These are phyloP conservation scores for Colletotrichum chlorophyti DNA, from an alignment of 2,329 filamentous ascomycete species.

Conservation along the genomic window DNA sequence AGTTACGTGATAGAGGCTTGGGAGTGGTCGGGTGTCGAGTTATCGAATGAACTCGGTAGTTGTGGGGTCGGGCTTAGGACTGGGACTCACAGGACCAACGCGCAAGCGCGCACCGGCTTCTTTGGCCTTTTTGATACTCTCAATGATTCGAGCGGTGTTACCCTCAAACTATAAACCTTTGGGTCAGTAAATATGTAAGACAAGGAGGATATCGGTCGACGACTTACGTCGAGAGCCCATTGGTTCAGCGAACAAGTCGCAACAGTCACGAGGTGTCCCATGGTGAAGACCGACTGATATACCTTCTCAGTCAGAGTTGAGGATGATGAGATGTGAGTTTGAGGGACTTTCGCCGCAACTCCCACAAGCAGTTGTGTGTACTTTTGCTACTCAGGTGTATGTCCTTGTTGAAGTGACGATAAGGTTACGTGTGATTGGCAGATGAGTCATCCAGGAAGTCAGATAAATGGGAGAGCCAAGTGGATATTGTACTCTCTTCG, in stretches of 20 bases:
- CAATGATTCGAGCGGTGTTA: slow-evolving; percentile 66
- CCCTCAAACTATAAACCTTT: slow-evolving; percentile 48
- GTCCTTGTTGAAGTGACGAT: neutral
- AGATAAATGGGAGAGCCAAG: too few relatives aligned
- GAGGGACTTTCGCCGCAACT: neutral
- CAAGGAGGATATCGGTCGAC: too few relatives aligned
- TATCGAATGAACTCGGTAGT: slow-evolving; percentile 40
- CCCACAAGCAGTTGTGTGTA: too few relatives aligned
- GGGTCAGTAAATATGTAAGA: too few relatives aligned
- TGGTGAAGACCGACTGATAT: neutral
- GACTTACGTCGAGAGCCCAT: slow-evolving; percentile 53
- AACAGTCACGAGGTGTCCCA: slow-evolving; percentile 37
- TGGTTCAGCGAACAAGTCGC: slow-evolving; percentile 46
- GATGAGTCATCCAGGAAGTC: slow-evolving; percentile 24
- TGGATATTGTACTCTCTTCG: too few relatives aligned
- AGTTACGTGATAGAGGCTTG: too few relatives aligned
- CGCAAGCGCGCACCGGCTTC: slow-evolving; percentile 55
- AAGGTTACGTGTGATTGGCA: slow-evolving; percentile 7
- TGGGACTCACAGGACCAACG: slow-evolving; percentile 53
- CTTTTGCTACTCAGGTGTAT: too few relatives aligned
- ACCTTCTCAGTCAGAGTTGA: neutral
- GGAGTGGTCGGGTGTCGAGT: neutral
- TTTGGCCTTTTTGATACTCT: slow-evolving; percentile 57
- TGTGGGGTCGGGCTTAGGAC: slow-evolving; percentile 40
- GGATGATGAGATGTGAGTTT: neutral